Base-by-base conservation (phyloP, 2,329 filamentous ascomycete genomes). In the Monilinia aucupariae region DNA sequence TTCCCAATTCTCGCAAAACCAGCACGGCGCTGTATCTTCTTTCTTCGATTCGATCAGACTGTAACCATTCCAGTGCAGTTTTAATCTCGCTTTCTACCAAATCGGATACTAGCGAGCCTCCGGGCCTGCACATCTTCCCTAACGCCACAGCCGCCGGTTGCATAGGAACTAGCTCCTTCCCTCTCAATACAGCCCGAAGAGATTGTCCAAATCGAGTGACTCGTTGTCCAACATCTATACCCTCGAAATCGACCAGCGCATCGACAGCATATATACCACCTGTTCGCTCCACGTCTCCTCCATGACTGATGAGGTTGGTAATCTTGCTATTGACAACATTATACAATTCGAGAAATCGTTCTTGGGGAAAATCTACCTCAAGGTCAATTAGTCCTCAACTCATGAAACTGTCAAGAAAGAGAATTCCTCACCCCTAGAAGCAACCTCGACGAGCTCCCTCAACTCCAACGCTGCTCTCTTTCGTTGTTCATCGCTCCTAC, bases 41-140 rank as follows among this genome's bases (percentile, higher is more conserved):
- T 74, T 93, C 93, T 78, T 99, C 94, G 70, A 96, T 87, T 68
- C 93, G 85, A 74, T 97, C 96, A 55, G 92, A 92, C 74, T 97
- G 93, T 63, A 99, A 84, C 90, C 92, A 97, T 78, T 99, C 94
- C 61, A 99, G 81, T 2, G 96, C 92, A 22, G 92, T 94, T 75
- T 97, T 96, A 66, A 97, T 92, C 76, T 99, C 93, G 61, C 92
- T 93, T 74, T 99, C 94, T 63, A 99, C 94, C 61, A 99, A 81
- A 76, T 97, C 93, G 9, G 93, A 96, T 51, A 96, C 96, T 67
- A 97, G 81, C 39, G 94, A 92, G 65, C 94, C 94, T 66, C 94
- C 94, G 0, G 94, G 94, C 69, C 91, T 88, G 66, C 93, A 96
- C 64, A 99, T 83, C 74, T 92, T 90, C 52, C 94, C 94, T 34